A percentile compares a stretch with the other conserved stretches of the same genome.
Evolutionary conservation across 2,329 filamentous ascomycete species (phyloP).

Genomic region (Periglandula ipomoeae): DNA sequence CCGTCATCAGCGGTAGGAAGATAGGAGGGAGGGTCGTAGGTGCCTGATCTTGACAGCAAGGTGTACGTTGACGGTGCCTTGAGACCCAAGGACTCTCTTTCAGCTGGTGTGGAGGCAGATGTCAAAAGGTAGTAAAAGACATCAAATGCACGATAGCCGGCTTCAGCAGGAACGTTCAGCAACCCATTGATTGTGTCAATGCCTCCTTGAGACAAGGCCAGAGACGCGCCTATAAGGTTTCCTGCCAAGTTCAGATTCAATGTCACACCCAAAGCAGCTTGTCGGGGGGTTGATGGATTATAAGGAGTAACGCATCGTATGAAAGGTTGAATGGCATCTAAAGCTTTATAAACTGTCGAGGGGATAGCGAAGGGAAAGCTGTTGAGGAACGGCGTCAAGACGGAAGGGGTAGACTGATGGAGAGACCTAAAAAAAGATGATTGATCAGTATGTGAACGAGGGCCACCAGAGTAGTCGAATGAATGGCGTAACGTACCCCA

Average conservation of each 20-base stretch:
- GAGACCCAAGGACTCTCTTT: constrained; percentile 79
- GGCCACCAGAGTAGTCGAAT: not conserved
- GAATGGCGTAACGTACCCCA: constrained; percentile 55
- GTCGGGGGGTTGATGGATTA: constrained; percentile 75
- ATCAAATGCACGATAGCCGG: constrained; percentile 87
- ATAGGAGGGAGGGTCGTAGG: constrained; percentile 78
- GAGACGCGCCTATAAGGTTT: constrained; percentile 62
- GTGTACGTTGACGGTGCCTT: constrained; percentile 68
- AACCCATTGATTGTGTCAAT: constrained; percentile 78
- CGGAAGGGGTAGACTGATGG: constrained; percentile 77
- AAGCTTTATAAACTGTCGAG: constrained; percentile 62
- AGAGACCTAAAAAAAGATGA: constrained; percentile 54
- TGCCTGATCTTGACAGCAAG: constrained; percentile 72
- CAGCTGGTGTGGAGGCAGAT: constrained; percentile 78
- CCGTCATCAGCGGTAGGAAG: constrained; percentile 87
- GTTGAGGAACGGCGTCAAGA: constrained; percentile 72
- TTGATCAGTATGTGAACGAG: constrained; percentile 9
- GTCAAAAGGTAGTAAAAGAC: constrained; percentile 96
- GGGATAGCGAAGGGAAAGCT: constrained; percentile 75
- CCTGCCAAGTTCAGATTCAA: constrained; percentile 76
- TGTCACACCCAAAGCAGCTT: constrained; percentile 71
- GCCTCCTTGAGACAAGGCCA: constrained; percentile 78
- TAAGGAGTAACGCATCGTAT: constrained; percentile 77
- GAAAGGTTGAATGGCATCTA: constrained; percentile 79
- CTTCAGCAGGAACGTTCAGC: constrained; percentile 66